Conservation (phyloP, 1,284 basidiomycete genomes). For the Coriolopsis trogii region DNA sequence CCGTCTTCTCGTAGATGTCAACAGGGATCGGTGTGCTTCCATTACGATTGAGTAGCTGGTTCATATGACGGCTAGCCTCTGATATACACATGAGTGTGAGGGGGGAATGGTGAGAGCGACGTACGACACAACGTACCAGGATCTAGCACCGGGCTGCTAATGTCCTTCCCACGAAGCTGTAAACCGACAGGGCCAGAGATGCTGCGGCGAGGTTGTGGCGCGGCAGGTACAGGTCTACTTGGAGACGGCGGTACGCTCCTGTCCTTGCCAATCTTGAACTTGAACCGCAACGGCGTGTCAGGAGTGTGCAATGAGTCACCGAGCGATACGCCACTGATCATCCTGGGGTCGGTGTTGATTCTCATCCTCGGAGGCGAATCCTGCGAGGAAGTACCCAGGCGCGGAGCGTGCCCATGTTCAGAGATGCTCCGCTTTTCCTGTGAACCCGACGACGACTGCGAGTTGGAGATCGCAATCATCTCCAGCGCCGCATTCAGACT, state of each 20-base stretch:
- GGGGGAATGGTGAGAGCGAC: background rate
- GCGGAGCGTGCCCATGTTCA: conserved; percentile 17
- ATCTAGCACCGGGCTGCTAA: conserved; percentile 67
- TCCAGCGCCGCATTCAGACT: conserved; percentile 45
- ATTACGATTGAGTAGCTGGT: conserved; percentile 66
- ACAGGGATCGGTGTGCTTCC: conserved; percentile 73
- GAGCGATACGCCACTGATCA: conserved; percentile 13
- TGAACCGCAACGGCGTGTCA: conserved; percentile 21
- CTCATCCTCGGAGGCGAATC: conserved; percentile 20
- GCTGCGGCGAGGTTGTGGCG: conserved; percentile 24
- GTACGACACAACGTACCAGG: conserved; percentile 47
- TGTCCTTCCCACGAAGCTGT: conserved; percentile 52
- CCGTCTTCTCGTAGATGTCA: conserved; percentile 29
- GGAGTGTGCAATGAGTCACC: conserved; percentile 18
- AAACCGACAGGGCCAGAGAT: conserved; percentile 21
- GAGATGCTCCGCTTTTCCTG: conserved; percentile 19
- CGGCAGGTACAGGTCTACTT: conserved; percentile 14
- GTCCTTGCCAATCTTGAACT: conserved; percentile 17
- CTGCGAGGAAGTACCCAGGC: conserved; percentile 15
- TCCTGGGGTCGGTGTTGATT: conserved; percentile 25
- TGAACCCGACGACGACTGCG: conserved; percentile 26
- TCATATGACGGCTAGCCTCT: conserved; percentile 77
- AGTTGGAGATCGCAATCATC: conserved; percentile 32
- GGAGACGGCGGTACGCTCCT: conserved; percentile 25
- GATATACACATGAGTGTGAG: conserved; percentile 6